These are phyloP conservation scores for Diplotaxis tenuifolia DNA, from an alignment of 345 rosid genomes.

Conservation along the genomic window DNA sequence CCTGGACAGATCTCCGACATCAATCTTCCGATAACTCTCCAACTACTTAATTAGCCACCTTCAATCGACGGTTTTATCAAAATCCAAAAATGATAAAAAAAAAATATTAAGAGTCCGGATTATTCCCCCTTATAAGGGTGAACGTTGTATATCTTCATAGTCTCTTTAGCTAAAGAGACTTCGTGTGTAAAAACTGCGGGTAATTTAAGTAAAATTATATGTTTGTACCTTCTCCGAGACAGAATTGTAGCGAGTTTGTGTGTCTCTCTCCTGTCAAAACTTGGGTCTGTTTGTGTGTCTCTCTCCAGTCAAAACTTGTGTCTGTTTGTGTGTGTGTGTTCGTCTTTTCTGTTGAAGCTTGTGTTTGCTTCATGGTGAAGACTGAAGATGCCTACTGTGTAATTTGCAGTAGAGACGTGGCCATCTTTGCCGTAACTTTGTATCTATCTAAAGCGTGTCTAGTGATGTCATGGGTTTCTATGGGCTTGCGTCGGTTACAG, in stretches of 20 bases:
- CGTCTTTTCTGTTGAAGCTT: neutral
- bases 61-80: neutral
- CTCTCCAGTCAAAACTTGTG: neutral
- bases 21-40: slow-evolving; percentile 32
- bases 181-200: neutral
- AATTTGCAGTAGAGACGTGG: slow-evolving; percentile 5
- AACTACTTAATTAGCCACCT: slow-evolving; percentile 21
- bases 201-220: neutral
- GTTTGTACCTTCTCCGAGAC: slow-evolving; percentile 12
- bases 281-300: neutral
- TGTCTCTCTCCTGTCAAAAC: neutral
- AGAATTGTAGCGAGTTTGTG: neutral
- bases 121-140: neutral
- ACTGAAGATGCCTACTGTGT: slow-evolving; percentile 9
- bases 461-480: neutral
- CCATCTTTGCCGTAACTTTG: neutral
- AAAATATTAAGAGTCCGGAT: neutral
- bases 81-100: neutral
- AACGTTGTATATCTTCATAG: neutral
- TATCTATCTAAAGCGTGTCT: neutral
- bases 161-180: neutral
- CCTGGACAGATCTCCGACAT: slow-evolving; percentile 22
- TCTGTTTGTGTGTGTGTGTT: neutral
- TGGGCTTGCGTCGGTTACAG: slow-evolving; percentile 9
- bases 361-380: slow-evolving; percentile 28